Percentiles rank a stretch among this genome's conserved stretches.
phyloP scores from a whole-genome alignment of 345 rosid genomes.

The Acer campestre region DNA sequence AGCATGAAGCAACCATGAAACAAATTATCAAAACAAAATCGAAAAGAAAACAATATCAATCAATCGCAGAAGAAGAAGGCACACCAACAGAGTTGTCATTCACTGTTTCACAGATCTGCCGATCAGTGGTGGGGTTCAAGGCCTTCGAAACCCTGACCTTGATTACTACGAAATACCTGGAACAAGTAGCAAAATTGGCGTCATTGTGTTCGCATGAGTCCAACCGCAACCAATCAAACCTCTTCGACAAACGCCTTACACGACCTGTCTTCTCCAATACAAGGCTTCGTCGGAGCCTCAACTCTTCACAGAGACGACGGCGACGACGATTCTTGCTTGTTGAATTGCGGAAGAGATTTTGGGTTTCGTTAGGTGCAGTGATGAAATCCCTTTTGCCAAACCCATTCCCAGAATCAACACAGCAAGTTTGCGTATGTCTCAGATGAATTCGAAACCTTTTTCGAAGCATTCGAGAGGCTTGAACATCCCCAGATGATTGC shows the following conservation, averaged over 20 bases:
- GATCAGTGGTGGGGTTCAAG: slow-evolving; percentile 45
- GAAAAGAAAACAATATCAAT: background rate
- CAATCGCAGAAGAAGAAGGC: slow-evolving; percentile 23
- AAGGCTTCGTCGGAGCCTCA: slow-evolving; percentile 51
- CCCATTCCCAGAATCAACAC: slow-evolving; percentile 36
- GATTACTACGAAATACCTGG: slow-evolving; percentile 41
- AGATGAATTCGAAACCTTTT: background rate
- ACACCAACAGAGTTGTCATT: slow-evolving; percentile 36
- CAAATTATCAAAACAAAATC: background rate
- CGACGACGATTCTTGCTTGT: slow-evolving; percentile 2
- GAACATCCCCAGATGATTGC: slow-evolving; percentile 45
- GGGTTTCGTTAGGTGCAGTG: slow-evolving; percentile 32
- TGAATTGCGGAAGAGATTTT: slow-evolving; percentile 37
- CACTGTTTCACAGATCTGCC: slow-evolving; percentile 63
- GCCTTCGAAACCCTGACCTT: slow-evolving; percentile 48
- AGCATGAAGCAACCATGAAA: background rate
- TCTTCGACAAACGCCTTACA: slow-evolving; percentile 52
- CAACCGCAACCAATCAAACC: slow-evolving; percentile 53
- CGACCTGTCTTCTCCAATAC: slow-evolving; percentile 31
- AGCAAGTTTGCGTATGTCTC: background rate
- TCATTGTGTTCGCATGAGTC: slow-evolving; percentile 41
- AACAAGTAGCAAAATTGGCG: slow-evolving; percentile 44
- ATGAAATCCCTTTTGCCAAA: slow-evolving; percentile 63
- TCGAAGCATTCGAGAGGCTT: background rate
- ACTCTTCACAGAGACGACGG: slow-evolving; percentile 20